A percentile compares a stretch with the other conserved stretches of the same genome.
Evolutionary conservation across 1,139 yeast genomes (phyloP).

Genomic region (Saccharomyces hybrid): DNA sequence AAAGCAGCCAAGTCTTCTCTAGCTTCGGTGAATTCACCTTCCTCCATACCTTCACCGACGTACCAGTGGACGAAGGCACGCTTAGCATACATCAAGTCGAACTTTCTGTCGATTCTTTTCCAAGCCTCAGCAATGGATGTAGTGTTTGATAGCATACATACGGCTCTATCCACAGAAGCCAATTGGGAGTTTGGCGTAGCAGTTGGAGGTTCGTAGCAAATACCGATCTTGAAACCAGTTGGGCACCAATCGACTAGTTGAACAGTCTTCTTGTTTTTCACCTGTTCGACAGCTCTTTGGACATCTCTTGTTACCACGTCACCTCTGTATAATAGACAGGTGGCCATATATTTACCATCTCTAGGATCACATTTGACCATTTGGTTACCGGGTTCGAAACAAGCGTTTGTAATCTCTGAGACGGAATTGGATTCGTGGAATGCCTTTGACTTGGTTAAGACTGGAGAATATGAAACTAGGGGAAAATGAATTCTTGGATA

Average conservation of each 20-base stretch:
- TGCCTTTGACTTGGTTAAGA: slow-evolving; percentile 83
- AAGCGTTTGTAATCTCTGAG: slow-evolving; percentile 90
- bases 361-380: slow-evolving; percentile 99
- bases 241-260: slow-evolving; percentile 99
- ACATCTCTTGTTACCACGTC: slow-evolving; percentile 97
- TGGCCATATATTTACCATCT: slow-evolving; percentile 95
- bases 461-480: slow-evolving; percentile 94
- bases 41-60: slow-evolving; percentile 96
- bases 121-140: slow-evolving; percentile 98
- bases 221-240: slow-evolving; percentile 98
- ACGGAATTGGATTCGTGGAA: slow-evolving; percentile 87
- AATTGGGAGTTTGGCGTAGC: slow-evolving; percentile 83
- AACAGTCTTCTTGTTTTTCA: slow-evolving; percentile 87
- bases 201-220: slow-evolving; percentile 96
- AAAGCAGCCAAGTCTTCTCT: slow-evolving; percentile 94
- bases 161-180: slow-evolving; percentile 91
- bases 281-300: slow-evolving; percentile 87
- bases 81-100: slow-evolving; percentile 96
- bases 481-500: slow-evolving; percentile 99
- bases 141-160: slow-evolving; percentile 95
- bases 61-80: slow-evolving; percentile 99
- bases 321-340: slow-evolving; percentile 95
- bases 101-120: slow-evolving; percentile 94
- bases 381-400: slow-evolving; percentile 97
- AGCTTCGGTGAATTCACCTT: slow-evolving; percentile 87